These are phyloP conservation scores for Brassica cretica DNA, from an alignment of 345 rosid species.

Conservation along the genomic window DNA sequence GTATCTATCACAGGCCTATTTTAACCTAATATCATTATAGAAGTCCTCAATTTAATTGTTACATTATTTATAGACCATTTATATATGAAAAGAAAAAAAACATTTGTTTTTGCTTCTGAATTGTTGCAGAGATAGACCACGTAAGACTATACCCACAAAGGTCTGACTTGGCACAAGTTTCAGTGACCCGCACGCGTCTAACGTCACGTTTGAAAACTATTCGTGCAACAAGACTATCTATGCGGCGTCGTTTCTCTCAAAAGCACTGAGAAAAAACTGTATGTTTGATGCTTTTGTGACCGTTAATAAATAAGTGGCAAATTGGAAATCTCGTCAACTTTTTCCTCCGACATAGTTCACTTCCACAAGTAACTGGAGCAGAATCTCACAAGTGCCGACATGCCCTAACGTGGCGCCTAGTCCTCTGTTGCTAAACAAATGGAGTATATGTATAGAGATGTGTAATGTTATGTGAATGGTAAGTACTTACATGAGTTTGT, in stretches of 20 bases:
- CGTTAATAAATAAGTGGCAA: slow-evolving; percentile 28
- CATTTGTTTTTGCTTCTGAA: neutral
- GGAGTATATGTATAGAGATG: neutral
- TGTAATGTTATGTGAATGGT: slow-evolving; percentile 13
- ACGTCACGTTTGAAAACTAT: slow-evolving; percentile 27
- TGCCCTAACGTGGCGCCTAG: neutral
- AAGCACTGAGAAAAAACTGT: slow-evolving; percentile 15
- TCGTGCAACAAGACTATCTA: slow-evolving; percentile 23
- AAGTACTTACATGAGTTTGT: neutral
- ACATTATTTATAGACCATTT: slow-evolving; percentile 10
- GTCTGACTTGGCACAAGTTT: slow-evolving; percentile 43
- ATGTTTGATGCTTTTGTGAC: slow-evolving; percentile 28
- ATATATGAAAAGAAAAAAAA: neutral
- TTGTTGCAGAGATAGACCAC: slow-evolving; percentile 41
- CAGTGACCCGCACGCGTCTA: slow-evolving; percentile 42
- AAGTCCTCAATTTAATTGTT: neutral
- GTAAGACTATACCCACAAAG: slow-evolving; percentile 34
- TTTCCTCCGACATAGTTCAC: slow-evolving; percentile 37
- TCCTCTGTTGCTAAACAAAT: neutral
- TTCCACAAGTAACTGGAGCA: slow-evolving; percentile 41
- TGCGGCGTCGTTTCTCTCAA: slow-evolving; percentile 28
- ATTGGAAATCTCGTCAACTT: slow-evolving; percentile 27
- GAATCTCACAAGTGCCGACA: slow-evolving; percentile 33
- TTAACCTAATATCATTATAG: slow-evolving; percentile 8
- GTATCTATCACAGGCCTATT: slow-evolving; percentile 35